These are phyloP conservation scores for Daldinia vernicosa DNA, from an alignment of 495 filamentous ascomycete genomes.

Conservation along the genomic window DNA sequence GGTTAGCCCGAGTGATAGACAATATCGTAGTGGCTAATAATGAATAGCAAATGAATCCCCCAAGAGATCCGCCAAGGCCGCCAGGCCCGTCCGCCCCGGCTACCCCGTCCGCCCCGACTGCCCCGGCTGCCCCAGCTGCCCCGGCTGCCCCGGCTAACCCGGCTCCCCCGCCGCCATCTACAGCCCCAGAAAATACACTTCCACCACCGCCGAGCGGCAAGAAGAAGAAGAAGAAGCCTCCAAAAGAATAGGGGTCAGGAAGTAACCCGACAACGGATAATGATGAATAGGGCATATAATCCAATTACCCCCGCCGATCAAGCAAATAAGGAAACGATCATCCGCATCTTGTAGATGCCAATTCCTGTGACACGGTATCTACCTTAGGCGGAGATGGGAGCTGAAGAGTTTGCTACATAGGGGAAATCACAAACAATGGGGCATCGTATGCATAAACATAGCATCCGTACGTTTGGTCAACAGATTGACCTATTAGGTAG, in stretches of 20 bases:
- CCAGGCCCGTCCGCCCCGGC: too few relatives aligned
- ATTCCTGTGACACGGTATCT: background rate
- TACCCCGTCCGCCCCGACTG: too few relatives aligned
- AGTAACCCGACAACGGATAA: background rate
- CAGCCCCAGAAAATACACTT: too few relatives aligned
- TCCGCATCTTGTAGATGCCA: background rate
- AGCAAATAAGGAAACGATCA: background rate
- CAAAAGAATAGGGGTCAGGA: background rate
- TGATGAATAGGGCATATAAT: background rate
- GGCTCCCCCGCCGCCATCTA: too few relatives aligned
- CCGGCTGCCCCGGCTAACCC: too few relatives aligned
- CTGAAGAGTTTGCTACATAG: constrained; percentile 7
- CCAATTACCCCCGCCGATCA: background rate
- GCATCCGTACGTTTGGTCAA: constrained; percentile 17
- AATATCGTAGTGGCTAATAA: background rate
- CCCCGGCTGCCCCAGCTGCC: too few relatives aligned
- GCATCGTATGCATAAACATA: constrained; percentile 9
- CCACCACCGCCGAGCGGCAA: background rate
- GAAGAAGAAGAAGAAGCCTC: background rate
- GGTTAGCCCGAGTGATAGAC: background rate
- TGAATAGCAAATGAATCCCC: background rate
- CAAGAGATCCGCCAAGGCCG: background rate
- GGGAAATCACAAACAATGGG: background rate
- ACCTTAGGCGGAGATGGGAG: background rate
- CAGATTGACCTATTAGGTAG: constrained; percentile 13